Evolutionary conservation across 768 basidiomycete species (phyloP), one percentile per base, ranked within the genome.

Genomic region (Pleurotus citrinopileatus): DNA sequence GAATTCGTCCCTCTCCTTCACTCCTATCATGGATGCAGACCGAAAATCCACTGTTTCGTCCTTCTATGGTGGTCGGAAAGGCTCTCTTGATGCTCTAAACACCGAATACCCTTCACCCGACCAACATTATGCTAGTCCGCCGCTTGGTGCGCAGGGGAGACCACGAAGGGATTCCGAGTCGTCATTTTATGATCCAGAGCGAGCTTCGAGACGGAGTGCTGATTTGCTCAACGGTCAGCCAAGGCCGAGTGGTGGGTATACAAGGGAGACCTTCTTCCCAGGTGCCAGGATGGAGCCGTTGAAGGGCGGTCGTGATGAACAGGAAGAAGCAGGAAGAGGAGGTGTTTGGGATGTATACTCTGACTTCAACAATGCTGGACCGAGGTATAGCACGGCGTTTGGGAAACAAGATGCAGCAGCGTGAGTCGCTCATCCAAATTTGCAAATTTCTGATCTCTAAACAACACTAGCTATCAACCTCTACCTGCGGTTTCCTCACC

Each of bases 361-460:
- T 19, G 91, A 94, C 70, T 94, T 94, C 69, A 94, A 94, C 72
- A 94, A 94, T 60, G 67, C 82, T 4, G 91, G 91, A 1, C 91
- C 90, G 19, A 74, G 79, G 53, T 93, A 93, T 61, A 89, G 86
- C 61, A 70, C 75, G 19, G 77, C 85, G 4, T 85, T 87, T 64
- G 80, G 74, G 6, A 64, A 70, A 46, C 67, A 70, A 26, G 73
- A 69, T 37, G 59, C 75, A 57, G 59, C 75, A 57, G 82, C 73
- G 86, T 84, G 55, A 65, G 79, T 70, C 46, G 42, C 56, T 60
- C 55, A 46, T 51, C 40, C 28, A 28, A 45, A n/a, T 25, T 47
- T 10, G 26, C 54, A 29, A 54, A 43, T 28, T 56, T 27, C 54
- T 56, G 38, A 52, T 38, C 56, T 56, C 32, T 51, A 32, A 36